Percentiles rank a stretch among this genome's conserved stretches.
Evolutionary conservation across 768 basidiomycete species (phyloP).

Genomic region (Hericium coralloides): DNA sequence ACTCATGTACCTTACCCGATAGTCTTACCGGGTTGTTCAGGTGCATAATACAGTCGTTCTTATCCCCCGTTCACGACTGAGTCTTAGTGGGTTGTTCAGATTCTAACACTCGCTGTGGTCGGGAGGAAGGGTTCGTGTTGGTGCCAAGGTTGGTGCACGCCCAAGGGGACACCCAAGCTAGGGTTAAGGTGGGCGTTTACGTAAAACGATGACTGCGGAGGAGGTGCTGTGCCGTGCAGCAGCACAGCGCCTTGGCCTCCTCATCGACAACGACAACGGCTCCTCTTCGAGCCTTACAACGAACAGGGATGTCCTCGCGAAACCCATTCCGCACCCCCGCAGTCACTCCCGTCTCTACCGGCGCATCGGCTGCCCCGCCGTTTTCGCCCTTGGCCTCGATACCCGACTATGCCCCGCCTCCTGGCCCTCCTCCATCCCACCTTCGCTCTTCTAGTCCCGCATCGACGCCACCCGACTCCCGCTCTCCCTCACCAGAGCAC

Average conservation of each 20-base stretch:
- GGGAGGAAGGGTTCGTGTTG: too few relatives aligned
- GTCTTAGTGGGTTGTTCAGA: too few relatives aligned
- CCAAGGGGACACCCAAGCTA: too few relatives aligned
- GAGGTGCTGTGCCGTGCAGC: too few relatives aligned
- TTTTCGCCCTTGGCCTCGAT: neutral
- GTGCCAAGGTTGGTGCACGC: too few relatives aligned
- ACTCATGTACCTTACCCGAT: too few relatives aligned
- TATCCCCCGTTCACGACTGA: too few relatives aligned
- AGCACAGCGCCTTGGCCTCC: neutral
- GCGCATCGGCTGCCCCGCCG: neutral
- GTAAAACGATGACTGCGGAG: too few relatives aligned
- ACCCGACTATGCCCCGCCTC: neutral
- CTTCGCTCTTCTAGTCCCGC: neutral
- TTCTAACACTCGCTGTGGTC: too few relatives aligned
- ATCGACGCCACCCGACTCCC: neutral
- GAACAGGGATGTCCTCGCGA: neutral
- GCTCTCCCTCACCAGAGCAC: constrained; percentile 3
- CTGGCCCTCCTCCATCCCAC: neutral
- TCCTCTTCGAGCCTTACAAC: neutral
- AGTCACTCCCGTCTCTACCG: constrained; percentile 2
- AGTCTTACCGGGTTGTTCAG: too few relatives aligned
- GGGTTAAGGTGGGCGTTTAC: too few relatives aligned
- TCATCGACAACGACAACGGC: neutral
- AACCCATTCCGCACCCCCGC: constrained; percentile 9
- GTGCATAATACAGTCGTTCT: too few relatives aligned